phyloP scores from a whole-genome alignment of 805 yeast genomes.

The Monosporozyma unispora region DNA sequence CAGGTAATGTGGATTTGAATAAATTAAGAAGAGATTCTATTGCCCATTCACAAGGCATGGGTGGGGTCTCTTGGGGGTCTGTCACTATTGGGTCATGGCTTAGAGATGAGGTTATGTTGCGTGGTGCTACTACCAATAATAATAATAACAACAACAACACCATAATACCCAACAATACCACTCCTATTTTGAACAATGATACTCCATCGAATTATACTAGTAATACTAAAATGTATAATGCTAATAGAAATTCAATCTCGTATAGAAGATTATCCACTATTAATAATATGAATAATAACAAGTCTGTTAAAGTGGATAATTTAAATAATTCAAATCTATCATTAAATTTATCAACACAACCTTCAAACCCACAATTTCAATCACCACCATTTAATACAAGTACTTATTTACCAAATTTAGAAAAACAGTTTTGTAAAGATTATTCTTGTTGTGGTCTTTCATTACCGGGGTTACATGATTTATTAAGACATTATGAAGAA shows the following conservation, averaged over 20 bases:
- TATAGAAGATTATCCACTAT: slow-evolving; percentile 11
- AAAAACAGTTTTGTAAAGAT: slow-evolving; percentile 93
- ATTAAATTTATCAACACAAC: background rate
- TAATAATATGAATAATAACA: slow-evolving; percentile 2
- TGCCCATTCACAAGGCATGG: slow-evolving; percentile 96
- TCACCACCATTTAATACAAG: slow-evolving; percentile 52
- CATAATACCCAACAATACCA: slow-evolving; percentile 1
- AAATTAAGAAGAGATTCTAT: slow-evolving; percentile 57
- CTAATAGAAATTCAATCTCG: slow-evolving; percentile 5
- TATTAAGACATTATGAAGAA: slow-evolving; percentile 91
- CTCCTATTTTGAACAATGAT: background rate
- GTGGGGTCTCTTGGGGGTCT: slow-evolving; percentile 97
- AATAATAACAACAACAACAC: slow-evolving; percentile 1
- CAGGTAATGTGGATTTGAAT: background rate
- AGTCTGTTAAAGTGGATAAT: background rate
- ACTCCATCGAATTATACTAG: background rate
- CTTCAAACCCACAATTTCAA: slow-evolving; percentile 28
- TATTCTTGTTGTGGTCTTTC: slow-evolving; percentile 92
- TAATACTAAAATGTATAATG: background rate
- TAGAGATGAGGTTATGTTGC: slow-evolving; percentile 79
- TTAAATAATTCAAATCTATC: slow-evolving; percentile 7
- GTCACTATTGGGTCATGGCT: slow-evolving; percentile 93
- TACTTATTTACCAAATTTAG: slow-evolving; percentile 82
- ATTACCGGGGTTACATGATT: slow-evolving; percentile 87
- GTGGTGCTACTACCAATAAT: slow-evolving; percentile 18